Evolutionary conservation across 768 basidiomycete species (phyloP).

Genomic region (Amanita subjunquillea): DNA sequence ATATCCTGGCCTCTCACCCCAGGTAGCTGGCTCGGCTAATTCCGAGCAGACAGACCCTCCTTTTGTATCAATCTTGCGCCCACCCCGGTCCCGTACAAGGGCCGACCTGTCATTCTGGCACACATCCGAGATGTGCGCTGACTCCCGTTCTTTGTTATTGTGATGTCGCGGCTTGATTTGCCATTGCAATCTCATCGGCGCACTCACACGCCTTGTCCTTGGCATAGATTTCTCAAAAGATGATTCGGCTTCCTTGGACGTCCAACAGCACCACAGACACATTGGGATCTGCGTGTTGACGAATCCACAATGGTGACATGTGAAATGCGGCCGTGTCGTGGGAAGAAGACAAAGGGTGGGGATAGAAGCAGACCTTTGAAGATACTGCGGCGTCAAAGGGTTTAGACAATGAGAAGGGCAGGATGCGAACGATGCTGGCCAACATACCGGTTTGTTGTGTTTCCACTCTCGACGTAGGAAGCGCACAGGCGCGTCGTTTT

Average conservation of each 20-base stretch:
- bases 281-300: conserved; percentile 36
- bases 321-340: conserved; percentile 29
- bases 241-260: conserved; percentile 27
- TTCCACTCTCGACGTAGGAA: conserved; percentile 32
- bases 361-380: conserved; percentile 34
- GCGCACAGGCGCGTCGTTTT: background rate
- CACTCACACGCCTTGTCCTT: conserved; percentile 23
- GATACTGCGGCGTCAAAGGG: conserved; percentile 21
- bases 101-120: background rate
- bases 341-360: conserved; percentile 33
- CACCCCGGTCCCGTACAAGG: background rate
- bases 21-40: background rate
- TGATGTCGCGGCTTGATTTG: no score
- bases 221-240: conserved; percentile 28
- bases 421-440: background rate
- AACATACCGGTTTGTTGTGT: conserved; percentile 27
- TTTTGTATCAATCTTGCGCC: background rate
- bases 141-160: background rate
- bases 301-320: conserved; percentile 36
- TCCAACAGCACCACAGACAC: conserved; percentile 43
- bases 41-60: background rate
- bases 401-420: background rate
- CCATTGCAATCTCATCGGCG: conserved; percentile 10
- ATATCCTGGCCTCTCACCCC: background rate
- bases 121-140: background rate